These are phyloP conservation scores for Podaxis sp. DNA, from an alignment of 768 basidiomycete genomes.

Conservation along the genomic window DNA sequence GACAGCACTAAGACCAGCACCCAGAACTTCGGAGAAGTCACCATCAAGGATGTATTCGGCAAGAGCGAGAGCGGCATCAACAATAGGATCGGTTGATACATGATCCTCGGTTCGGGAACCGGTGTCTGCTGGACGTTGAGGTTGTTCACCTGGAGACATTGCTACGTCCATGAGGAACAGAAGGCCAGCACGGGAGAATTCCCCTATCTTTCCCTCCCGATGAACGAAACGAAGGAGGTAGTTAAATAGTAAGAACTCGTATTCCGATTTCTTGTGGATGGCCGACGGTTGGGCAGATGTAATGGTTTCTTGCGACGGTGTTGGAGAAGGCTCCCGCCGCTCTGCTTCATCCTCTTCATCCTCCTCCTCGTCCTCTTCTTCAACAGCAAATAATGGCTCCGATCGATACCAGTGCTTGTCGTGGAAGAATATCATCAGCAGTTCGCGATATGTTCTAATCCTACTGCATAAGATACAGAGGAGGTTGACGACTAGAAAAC, in stretches of 20 bases:
- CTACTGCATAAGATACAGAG: constrained; percentile 91
- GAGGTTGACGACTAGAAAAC: constrained; percentile 78
- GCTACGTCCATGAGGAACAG: constrained; percentile 96
- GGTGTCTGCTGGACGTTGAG: constrained; percentile 35
- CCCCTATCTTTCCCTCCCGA: constrained; percentile 90
- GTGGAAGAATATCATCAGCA: constrained; percentile 97
- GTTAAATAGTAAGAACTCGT: constrained; percentile 94
- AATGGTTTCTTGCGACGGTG: constrained; percentile 59
- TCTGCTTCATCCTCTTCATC: constrained; percentile 50
- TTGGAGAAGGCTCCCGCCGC: constrained; percentile 48
- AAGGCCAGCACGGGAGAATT: constrained; percentile 88
- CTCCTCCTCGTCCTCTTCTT: constrained; percentile 73
- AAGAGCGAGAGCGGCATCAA: constrained; percentile 82
- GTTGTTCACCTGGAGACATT: constrained; percentile 67
- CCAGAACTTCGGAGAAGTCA: constrained; percentile 98
- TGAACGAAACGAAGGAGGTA: constrained; percentile 95
- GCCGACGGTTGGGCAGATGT: constrained; percentile 48
- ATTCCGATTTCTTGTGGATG: constrained; percentile 70
- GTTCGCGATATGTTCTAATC: constrained; percentile 83
- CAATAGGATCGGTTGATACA: constrained; percentile 61
- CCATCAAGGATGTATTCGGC: constrained; percentile 94
- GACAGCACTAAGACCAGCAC: constrained; percentile 88
- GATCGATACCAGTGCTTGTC: constrained; percentile 87
- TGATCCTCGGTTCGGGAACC: constrained; percentile 25
- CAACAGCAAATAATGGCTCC: constrained; percentile 71